phyloP scores from a whole-genome alignment of 331 rosid genomes.

The Cydonia oblonga region DNA sequence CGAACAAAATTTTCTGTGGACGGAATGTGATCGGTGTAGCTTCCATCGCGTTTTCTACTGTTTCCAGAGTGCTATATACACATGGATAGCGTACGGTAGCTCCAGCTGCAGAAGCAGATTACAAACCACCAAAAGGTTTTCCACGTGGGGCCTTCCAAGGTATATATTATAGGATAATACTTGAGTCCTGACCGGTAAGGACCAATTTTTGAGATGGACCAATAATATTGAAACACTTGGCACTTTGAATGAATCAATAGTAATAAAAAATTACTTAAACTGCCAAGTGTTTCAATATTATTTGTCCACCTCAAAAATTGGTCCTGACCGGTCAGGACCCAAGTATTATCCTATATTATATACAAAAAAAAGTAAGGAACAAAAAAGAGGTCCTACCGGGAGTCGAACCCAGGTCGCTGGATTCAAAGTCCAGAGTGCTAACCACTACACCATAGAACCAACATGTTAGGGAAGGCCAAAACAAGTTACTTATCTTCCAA shows the following conservation, averaged over 20 bases:
- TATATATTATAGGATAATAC: too few species aligned
- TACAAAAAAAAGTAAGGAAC: neutral
- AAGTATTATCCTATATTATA: too few species aligned
- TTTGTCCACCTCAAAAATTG: too few species aligned
- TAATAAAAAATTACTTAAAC: too few species aligned
- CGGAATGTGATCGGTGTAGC: neutral
- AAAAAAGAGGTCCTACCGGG: conserved; percentile 52
- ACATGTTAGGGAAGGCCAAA: accelerated
- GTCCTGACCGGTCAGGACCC: too few species aligned
- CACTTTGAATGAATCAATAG: too few species aligned
- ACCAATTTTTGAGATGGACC: too few species aligned
- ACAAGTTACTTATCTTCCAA: accelerated
- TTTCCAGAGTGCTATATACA: neutral
- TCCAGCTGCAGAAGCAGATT: neutral
- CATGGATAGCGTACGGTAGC: neutral
- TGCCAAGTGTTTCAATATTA: too few species aligned
- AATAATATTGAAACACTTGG: too few species aligned
- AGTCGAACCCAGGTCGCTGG: conserved; percentile 73
- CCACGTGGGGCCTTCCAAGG: neutral
- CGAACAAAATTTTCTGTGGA: neutral
- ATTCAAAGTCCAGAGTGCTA: conserved; percentile 74
- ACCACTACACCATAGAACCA: conserved; percentile 77
- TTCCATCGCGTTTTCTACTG: neutral
- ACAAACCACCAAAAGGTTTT: neutral
- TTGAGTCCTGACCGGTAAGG: too few species aligned